Percentiles rank a stretch among this genome's conserved stretches.
Conservation (phyloP, 208 protist species). For the Acanthamoeba divionensis region DNA sequence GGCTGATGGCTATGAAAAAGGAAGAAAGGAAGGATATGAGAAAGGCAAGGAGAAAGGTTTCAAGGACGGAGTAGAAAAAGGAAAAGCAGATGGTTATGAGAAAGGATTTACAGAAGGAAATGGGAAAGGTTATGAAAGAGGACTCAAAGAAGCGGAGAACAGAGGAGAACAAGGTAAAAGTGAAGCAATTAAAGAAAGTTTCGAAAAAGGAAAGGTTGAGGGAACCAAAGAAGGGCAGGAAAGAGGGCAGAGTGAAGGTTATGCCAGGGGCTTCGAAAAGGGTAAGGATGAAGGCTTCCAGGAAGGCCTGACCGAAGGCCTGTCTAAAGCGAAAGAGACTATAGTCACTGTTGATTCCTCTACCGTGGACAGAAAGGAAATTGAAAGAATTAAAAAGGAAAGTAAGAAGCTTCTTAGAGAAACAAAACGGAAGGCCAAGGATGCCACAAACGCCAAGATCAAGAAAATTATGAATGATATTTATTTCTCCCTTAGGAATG, state of each 20-base stretch:
- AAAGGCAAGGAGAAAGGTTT: too few species aligned
- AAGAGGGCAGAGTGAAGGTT: background rate
- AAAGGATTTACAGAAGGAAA: background rate
- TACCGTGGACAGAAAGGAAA: background rate
- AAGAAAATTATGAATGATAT: slow-evolving; percentile 55
- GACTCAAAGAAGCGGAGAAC: too few species aligned
- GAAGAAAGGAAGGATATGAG: background rate
- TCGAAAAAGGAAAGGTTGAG: too few species aligned
- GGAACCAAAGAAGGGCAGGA: background rate
- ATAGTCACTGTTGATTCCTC: background rate
- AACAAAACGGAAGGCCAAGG: background rate
- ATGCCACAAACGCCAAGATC: background rate
- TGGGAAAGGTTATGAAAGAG: too few species aligned
- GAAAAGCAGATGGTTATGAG: background rate
- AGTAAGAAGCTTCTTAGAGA: background rate
- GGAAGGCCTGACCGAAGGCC: background rate
- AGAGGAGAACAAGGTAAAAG: too few species aligned
- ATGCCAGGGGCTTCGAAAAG: background rate
- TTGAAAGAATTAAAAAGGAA: background rate
- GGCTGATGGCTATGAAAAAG: background rate
- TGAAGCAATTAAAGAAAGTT: too few species aligned
- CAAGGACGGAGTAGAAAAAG: too few species aligned
- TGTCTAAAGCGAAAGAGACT: background rate
- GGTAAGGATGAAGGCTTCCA: background rate
- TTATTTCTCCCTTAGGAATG: background rate